Conservation (phyloP, 306 rosid genomes). For the Lathyrus aphaca region DNA sequence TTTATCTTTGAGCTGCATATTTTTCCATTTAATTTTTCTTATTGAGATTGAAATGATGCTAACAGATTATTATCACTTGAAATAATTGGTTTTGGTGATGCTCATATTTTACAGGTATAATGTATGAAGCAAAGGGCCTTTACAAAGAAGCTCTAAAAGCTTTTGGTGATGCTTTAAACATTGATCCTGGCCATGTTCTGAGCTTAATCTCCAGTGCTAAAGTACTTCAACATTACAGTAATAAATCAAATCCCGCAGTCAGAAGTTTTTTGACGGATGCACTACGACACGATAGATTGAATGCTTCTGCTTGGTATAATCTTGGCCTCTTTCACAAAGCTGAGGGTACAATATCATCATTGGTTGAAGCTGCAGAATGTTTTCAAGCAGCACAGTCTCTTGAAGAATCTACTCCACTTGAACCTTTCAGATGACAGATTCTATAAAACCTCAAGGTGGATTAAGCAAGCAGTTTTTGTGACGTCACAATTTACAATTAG, state of each 20-base stretch:
- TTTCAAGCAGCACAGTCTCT: constrained; percentile 77
- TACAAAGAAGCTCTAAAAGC: constrained; percentile 70
- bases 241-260: constrained; percentile 43
- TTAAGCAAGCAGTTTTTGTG: constrained; percentile 33
- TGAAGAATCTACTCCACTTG: constrained; percentile 81
- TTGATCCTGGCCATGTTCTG: constrained; percentile 68
- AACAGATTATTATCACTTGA: constrained; percentile 20
- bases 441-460: background rate
- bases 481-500: constrained; percentile 27
- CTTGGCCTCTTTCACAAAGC: constrained; percentile 71
- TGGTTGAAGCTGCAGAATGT: constrained; percentile 70
- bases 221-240: constrained; percentile 55
- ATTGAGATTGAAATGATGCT: background rate
- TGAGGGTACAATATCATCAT: constrained; percentile 54
- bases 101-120: constrained; percentile 54
- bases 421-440: constrained; percentile 68
- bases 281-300: constrained; percentile 60
- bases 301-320: constrained; percentile 79
- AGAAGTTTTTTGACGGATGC: constrained; percentile 79
- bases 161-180: constrained; percentile 60
- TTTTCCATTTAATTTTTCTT: constrained; percentile 1
- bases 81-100: background rate
- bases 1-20: too few species aligned
- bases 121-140: constrained; percentile 68
- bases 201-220: constrained; percentile 70